phyloP scores from a whole-genome alignment of 129 eudicot genomes.

The Mikania micrantha region DNA sequence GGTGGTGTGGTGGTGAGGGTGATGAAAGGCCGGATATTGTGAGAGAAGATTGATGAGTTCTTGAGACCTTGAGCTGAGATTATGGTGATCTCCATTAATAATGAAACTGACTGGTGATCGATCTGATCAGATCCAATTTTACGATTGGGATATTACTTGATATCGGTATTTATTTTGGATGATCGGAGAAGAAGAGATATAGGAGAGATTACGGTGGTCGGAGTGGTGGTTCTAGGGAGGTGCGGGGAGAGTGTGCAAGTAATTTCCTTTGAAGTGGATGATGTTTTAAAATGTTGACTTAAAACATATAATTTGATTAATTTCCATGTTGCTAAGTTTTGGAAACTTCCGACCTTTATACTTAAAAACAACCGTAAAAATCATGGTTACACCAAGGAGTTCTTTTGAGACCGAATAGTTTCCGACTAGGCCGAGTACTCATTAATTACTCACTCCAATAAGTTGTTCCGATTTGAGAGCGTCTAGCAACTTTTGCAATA shows the following conservation, averaged over 20 bases:
- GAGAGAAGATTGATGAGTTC: conserved; percentile 25
- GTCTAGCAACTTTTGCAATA: too few species aligned
- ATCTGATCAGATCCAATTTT: too few species aligned
- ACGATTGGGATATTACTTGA: too few species aligned
- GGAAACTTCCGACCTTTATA: not conserved
- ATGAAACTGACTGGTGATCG: too few species aligned
- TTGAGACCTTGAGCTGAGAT: conserved; percentile 61
- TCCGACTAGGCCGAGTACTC: too few species aligned
- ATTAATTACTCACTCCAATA: too few species aligned
- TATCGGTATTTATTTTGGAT: too few species aligned
- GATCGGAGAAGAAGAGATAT: not conserved
- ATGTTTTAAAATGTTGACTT: not conserved
- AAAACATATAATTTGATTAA: too few species aligned
- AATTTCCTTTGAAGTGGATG: conserved; percentile 24
- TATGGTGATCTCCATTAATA: conserved; percentile 45
- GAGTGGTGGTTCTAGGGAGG: conserved; percentile 36
- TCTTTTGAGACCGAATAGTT: too few species aligned
- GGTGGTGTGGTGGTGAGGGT: conserved; percentile 39
- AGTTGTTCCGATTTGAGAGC: too few species aligned
- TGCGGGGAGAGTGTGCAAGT: conserved; percentile 31
- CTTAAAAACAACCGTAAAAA: too few species aligned
- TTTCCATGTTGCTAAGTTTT: not conserved
- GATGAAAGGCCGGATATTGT: conserved; percentile 36
- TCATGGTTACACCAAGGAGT: too few species aligned
- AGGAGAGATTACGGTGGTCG: conserved; percentile 12